Evolutionary conservation across 2,329 filamentous ascomycete species (phyloP).

Genomic region (Emericellopsis cladophorae): DNA sequence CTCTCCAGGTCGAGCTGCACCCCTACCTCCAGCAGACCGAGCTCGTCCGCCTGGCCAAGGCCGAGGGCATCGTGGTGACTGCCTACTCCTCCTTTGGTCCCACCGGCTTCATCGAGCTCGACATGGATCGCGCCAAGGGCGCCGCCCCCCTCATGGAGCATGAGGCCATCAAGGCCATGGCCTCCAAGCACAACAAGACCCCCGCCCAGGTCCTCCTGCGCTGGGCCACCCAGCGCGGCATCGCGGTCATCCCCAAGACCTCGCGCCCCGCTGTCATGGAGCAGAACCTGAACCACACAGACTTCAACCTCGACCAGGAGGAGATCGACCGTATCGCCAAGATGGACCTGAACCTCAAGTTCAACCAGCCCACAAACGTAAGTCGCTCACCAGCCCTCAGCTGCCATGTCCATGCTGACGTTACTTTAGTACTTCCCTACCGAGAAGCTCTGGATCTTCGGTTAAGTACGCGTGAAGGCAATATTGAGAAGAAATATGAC

Average conservation of each 20-base stretch:
- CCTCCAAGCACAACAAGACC: conserved; percentile 58
- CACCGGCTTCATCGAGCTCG: conserved; percentile 64
- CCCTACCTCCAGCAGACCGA: conserved; percentile 70
- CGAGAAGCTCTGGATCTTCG: conserved; percentile 45
- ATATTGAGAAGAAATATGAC: neutral
- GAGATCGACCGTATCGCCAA: conserved; percentile 56
- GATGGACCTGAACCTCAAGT: conserved; percentile 55
- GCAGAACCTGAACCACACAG: conserved; percentile 54
- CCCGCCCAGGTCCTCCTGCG: conserved; percentile 72
- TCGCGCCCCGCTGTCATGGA: conserved; percentile 38
- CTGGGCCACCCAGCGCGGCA: conserved; percentile 73
- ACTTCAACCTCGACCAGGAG: conserved; percentile 50
- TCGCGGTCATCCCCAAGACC: conserved; percentile 76
- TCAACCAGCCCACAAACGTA: conserved; percentile 65
- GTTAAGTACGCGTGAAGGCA: conserved; percentile 19
- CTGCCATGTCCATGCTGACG: conserved; percentile 3
- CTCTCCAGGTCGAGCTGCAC: conserved; percentile 83
- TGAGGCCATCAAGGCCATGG: conserved; percentile 48
- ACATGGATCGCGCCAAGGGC: conserved; percentile 43
- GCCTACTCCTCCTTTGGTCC: conserved; percentile 80
- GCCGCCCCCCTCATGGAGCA: conserved; percentile 63
- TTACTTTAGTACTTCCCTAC: conserved; percentile 36
- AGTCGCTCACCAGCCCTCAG: conserved; percentile 19
- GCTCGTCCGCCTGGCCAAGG: conserved; percentile 56
- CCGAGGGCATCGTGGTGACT: conserved; percentile 60